Evolutionary conservation across 148 eudicot genomes (phyloP).

Genomic region (Amaranthus cruentus): DNA sequence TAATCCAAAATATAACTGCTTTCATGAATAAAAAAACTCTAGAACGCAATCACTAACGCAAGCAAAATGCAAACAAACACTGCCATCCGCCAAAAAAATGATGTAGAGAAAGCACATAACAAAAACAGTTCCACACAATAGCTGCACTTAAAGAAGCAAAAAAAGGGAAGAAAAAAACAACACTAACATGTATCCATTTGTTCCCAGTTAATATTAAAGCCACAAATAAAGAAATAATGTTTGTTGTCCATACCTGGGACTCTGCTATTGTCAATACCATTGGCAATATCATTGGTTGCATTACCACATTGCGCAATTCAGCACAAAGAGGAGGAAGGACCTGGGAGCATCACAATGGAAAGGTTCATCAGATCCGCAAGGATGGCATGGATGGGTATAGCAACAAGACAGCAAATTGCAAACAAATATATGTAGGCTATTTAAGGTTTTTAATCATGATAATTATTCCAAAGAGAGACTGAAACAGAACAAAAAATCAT

Average conservation of each 20-base stretch:
- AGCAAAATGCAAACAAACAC: not conserved
- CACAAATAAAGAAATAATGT: not conserved
- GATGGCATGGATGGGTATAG: not conserved
- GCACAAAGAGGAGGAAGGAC: conserved; percentile 99
- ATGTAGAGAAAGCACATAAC: no score
- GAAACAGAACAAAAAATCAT: not conserved
- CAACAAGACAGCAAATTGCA: conserved; percentile 1
- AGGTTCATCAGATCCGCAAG: not conserved
- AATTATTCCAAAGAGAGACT: not conserved
- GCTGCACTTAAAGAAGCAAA: no score
- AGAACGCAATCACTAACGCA: not conserved
- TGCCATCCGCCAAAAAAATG: not conserved
- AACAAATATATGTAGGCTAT: not conserved
- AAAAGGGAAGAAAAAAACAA: no score
- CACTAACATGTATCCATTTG: not conserved
- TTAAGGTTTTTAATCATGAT: not conserved
- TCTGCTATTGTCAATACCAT: conserved; percentile 96
- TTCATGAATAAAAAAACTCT: not conserved
- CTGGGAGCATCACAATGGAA: conserved; percentile 38
- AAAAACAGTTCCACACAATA: no score
- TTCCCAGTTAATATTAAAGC: not conserved
- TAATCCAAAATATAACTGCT: not conserved
- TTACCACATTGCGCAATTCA: conserved; percentile 89
- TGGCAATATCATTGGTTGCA: conserved; percentile 97
- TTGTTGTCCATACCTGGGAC: conserved; percentile 61